phyloP scores from a whole-genome alignment of 2,329 filamentous ascomycete genomes.

The Pseudopyrenochaeta lycopersici region DNA sequence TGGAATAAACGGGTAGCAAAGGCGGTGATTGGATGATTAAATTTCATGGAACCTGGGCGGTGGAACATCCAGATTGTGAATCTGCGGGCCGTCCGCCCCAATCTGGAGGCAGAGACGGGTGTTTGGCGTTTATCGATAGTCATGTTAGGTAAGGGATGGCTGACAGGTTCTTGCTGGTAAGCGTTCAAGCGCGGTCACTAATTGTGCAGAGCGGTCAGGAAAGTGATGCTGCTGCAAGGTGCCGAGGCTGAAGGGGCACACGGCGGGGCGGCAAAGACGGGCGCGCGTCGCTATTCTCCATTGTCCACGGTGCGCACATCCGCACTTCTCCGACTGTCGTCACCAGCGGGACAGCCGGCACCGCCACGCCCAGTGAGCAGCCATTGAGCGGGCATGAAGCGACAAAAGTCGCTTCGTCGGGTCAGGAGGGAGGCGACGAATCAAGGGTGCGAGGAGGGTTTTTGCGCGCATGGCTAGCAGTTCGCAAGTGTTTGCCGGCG shows the following conservation, averaged over 20 bases:
- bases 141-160: slow-evolving; percentile 9
- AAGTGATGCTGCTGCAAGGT: slow-evolving; percentile 11
- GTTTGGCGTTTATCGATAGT: slow-evolving; percentile 25
- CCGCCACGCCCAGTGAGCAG: slow-evolving; percentile 24
- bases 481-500: slow-evolving; percentile 28
- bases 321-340: slow-evolving; percentile 41
- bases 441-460: slow-evolving; percentile 20
- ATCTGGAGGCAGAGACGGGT: slow-evolving; percentile 12
- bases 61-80: slow-evolving; percentile 30
- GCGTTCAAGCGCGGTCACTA: slow-evolving; percentile 17
- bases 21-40: slow-evolving; percentile 35
- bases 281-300: slow-evolving; percentile 34
- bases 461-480: slow-evolving; percentile 27
- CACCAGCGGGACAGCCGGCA: slow-evolving; percentile 42
- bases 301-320: slow-evolving; percentile 30
- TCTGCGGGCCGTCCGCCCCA: slow-evolving; percentile 39
- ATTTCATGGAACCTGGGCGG: slow-evolving; percentile 28
- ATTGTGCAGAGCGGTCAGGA: slow-evolving; percentile 17
- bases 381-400: slow-evolving; percentile 21
- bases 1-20: slow-evolving; percentile 13
- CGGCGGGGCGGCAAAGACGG: slow-evolving; percentile 11
- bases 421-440: slow-evolving; percentile 25
- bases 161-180: slow-evolving; percentile 15
- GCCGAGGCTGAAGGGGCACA: slow-evolving; percentile 25
- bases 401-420: slow-evolving; percentile 12